Base-by-base conservation (phyloP, 1,139 yeast species). In the Yamadazyma songkhlaensis region DNA sequence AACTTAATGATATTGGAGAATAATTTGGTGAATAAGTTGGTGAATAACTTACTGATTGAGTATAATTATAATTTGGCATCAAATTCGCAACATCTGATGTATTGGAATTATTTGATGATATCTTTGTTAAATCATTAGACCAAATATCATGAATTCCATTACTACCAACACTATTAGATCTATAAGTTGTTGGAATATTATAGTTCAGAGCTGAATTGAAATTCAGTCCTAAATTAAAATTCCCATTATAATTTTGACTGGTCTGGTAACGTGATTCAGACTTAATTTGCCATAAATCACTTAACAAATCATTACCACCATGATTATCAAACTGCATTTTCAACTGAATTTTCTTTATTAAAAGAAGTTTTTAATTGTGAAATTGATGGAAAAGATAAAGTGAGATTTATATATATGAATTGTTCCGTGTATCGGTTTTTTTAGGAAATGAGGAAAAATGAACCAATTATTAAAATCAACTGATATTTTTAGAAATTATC, bases 251-350 rank as follows among this genome's bases (percentile, higher is more conserved):
- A 17, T 17, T 17, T 17, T 17, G 20, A 17, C 20, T 9, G 3
- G 34, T 6, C 5, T 24, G 20, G 9, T 30, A 4, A 30, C 15
- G 24, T 8, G 32, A 30, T 6, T 26, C 12, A 20, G 31, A 17
- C n/a, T 40, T 39, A 11, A 31, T 23, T 11, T 41, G 28, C 51
- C 51, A 47, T 31, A 47, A 44, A 27, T 46, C 51, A 23, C 34
- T 38, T 24, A 47, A 45, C 27, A 47, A 45, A 15, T 46, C 49
- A 20, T 27, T 30, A 17, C 35, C 35, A 13, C 35, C 35, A 25
- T 33, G 31, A 25, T 31, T 31, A 22, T 38, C 41, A 14, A 38
- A 34, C 29, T 38, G 41, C 38, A 35, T 38, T 24, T 29, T 32
- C 20, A 8, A 8, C 13, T 13, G 7, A n/a, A n/a, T n/a, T n/a